A percentile compares a stretch with the other conserved stretches of the same genome.
Evolutionary conservation across 345 rosid genomes (phyloP).

Genomic region (Sonneratia caseolaris): DNA sequence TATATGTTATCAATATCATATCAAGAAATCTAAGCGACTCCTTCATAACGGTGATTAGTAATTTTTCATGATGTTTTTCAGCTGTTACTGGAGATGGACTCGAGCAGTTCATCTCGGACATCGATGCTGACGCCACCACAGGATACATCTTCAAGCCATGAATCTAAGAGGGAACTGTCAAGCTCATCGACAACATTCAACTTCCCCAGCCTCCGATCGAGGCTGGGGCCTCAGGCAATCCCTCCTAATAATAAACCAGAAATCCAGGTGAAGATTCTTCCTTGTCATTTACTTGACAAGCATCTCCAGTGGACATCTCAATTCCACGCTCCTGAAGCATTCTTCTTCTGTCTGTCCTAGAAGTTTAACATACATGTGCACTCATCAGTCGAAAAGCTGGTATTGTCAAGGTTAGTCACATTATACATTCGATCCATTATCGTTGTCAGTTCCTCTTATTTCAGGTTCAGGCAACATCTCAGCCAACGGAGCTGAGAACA

Average conservation of each 20-base stretch:
- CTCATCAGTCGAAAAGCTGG: background rate
- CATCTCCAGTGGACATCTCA: no score
- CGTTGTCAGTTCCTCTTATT: background rate
- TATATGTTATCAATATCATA: background rate
- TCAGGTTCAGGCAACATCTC: background rate
- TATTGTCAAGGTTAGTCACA: background rate
- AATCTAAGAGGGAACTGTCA: constrained; percentile 26
- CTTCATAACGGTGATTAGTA: background rate
- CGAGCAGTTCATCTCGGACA: constrained; percentile 33
- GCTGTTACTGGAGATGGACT: constrained; percentile 70
- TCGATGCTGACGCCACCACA: constrained; percentile 33
- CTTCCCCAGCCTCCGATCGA: background rate
- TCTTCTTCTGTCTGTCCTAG: no score
- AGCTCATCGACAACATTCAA: constrained; percentile 34
- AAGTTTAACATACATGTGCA: background rate
- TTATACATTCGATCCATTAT: background rate
- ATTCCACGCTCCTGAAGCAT: no score
- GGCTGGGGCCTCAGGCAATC: background rate
- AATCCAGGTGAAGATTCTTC: constrained; percentile 15
- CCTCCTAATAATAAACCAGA: constrained; percentile 12
- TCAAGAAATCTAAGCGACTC: background rate
- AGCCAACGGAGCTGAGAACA: background rate
- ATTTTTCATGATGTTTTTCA: constrained; percentile 3
- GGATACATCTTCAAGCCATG: constrained; percentile 43
- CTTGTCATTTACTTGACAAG: no score